A percentile compares a stretch with the other conserved stretches of the same genome.
These are phyloP conservation scores for Symbiodinium natans DNA, from an alignment of 73 alveolate genomes.

Conservation along the genomic window DNA sequence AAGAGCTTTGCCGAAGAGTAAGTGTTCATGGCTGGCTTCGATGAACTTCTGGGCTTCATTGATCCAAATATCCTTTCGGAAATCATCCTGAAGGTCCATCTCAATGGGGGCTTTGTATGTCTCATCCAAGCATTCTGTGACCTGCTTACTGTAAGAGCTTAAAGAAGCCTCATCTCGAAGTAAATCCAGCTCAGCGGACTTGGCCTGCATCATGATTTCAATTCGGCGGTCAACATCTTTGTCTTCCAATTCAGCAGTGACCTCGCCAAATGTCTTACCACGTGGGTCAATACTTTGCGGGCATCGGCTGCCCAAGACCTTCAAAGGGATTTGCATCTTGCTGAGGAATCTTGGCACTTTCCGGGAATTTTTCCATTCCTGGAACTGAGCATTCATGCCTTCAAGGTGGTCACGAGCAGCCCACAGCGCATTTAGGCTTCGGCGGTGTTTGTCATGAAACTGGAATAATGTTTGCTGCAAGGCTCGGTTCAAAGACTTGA, in stretches of 20 bases:
- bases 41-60: neutral
- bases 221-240: neutral
- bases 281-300: neutral
- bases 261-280: neutral
- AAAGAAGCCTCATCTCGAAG: neutral
- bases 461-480: neutral
- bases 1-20: neutral
- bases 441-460: neutral
- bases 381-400: neutral
- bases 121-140: neutral
- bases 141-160: neutral
- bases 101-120: neutral
- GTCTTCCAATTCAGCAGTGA: neutral
- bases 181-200: neutral
- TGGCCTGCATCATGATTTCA: neutral
- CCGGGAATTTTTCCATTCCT: neutral
- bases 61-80: neutral
- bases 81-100: conserved; percentile 31
- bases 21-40: conserved; percentile 23
- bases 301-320: neutral
- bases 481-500: conserved; percentile 10
- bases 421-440: neutral
- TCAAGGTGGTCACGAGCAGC: conserved; percentile 18
- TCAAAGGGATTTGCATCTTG: neutral
- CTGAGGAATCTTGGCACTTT: neutral